phyloP scores from a whole-genome alignment of 2,329 filamentous ascomycete genomes.

The Exophiala alcalophila region DNA sequence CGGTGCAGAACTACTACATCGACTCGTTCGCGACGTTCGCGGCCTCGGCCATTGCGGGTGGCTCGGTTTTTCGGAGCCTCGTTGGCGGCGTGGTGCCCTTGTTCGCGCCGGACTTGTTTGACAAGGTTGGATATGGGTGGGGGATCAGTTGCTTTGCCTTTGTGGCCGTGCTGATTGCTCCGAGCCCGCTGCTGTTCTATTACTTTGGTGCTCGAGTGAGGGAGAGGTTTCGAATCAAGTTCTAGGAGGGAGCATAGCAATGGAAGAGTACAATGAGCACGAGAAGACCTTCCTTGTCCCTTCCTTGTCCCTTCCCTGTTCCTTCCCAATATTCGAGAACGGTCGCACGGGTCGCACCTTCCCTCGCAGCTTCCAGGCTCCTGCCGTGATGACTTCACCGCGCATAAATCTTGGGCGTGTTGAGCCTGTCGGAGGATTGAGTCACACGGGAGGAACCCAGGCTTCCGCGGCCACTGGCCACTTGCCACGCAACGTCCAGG shows the following conservation, averaged over 20 bases:
- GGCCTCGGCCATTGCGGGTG: constrained; percentile 47
- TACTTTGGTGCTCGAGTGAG: constrained; percentile 47
- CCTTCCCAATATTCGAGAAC: too few species aligned
- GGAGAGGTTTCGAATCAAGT: constrained; percentile 39
- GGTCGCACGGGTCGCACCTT: too few species aligned
- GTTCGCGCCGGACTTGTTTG: constrained; percentile 45
- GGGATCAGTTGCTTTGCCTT: constrained; percentile 49
- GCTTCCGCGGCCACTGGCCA: neutral
- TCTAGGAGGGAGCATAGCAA: constrained; percentile 10
- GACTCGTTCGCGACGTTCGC: constrained; percentile 47
- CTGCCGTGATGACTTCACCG: too few species aligned
- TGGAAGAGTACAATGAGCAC: too few species aligned
- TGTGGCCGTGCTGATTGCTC: constrained; percentile 44
- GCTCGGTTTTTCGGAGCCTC: constrained; percentile 46
- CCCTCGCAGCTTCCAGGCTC: too few species aligned
- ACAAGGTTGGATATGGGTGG: constrained; percentile 40
- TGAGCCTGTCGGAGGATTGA: constrained; percentile 1
- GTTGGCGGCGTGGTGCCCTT: constrained; percentile 50
- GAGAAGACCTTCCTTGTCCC: too few species aligned
- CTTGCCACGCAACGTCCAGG: neutral
- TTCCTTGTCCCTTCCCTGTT: too few species aligned
- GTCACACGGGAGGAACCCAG: constrained; percentile 1
- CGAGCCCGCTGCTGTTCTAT: constrained; percentile 51
- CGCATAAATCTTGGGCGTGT: too few species aligned
- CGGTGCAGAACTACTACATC: constrained; percentile 48